Base-by-base conservation (phyloP, 106 monocot genomes). In the Ottelia alismoides region DNA sequence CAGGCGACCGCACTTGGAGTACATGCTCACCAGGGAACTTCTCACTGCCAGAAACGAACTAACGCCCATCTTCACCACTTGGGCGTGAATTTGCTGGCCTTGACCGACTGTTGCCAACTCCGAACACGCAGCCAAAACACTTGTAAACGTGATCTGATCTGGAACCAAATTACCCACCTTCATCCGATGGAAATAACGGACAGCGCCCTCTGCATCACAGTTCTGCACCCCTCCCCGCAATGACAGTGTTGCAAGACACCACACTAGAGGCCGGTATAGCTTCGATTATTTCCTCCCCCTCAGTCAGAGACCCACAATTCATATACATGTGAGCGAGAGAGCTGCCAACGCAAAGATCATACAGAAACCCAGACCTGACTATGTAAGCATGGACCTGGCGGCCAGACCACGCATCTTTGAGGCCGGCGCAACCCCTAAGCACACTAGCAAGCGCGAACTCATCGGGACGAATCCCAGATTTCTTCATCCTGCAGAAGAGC, bases 261-360 rank as follows among this genome's bases (percentile, higher is more conserved):
- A 77, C 47, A 45, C 55, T 84, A 27, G 65, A 74, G 24, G 32
- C 17, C 6, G 79, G 77, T 53, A 90, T 30, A 2, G 16, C 52
- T 46, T 72, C 68, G 25, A 90, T 19, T 2, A 61, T 77, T 21
- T 40, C 57, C 66, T 90, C 89, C 0, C 83, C 89, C 17, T 77
- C 74, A 12, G 27, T 18, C 24, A 84, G 66, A 17, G 40, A 40
- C 0, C 80, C 74, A 23, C 79, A 72, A 31, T 74, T 71, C 83
- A 89, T 89, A 60, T 89, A 89, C 83, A 89, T 79, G 58, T 84
- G 80, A 57, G 80, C 76, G 28, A 90, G 74, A 2, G 89, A 83
- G 57, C 77, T 83, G 27, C 74, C 83, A 16, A 84, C 83, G 23
- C 83, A 83, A 11, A 74, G 28, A 62, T 83, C 83, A 0, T 4